These are phyloP conservation scores for Fusarium armeniacum DNA, from an alignment of 2,329 filamentous ascomycete species.

Conservation along the genomic window DNA sequence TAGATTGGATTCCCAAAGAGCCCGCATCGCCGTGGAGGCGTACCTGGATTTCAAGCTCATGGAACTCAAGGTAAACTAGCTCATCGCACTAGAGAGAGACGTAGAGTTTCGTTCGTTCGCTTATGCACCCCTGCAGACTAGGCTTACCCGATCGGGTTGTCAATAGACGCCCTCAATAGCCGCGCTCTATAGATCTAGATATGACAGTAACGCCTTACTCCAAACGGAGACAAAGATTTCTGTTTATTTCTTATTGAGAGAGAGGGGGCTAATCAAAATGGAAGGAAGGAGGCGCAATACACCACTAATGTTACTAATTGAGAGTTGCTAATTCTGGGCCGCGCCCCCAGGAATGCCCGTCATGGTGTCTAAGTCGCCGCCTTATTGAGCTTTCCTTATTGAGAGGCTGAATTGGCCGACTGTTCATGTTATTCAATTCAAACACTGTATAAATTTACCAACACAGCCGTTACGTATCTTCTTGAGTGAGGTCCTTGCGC, in stretches of 20 bases:
- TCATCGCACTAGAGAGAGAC: not conserved
- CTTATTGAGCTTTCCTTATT: slow-evolving; percentile 32
- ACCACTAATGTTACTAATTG: not conserved
- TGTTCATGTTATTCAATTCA: slow-evolving; percentile 7
- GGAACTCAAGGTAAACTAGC: not conserved
- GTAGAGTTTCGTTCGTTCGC: slow-evolving; percentile 1
- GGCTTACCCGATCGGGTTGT: slow-evolving; percentile 52
- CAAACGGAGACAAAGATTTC: slow-evolving; percentile 28
- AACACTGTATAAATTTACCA: slow-evolving; percentile 31
- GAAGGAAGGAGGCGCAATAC: not conserved
- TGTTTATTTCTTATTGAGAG: slow-evolving; percentile 18
- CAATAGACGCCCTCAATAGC: slow-evolving; percentile 56
- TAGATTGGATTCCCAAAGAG: slow-evolving; percentile 19
- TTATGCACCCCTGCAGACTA: slow-evolving; percentile 19
- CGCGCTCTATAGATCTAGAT: slow-evolving; percentile 34
- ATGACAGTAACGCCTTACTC: slow-evolving; percentile 22
- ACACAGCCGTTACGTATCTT: slow-evolving; percentile 2
- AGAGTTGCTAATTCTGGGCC: slow-evolving; percentile 32
- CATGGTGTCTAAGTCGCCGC: slow-evolving; percentile 31
- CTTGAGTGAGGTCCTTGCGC: slow-evolving; percentile 32
- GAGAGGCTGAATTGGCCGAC: slow-evolving; percentile 9
- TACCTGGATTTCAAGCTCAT: not conserved
- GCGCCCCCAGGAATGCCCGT: slow-evolving; percentile 12
- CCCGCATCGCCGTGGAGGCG: not conserved
- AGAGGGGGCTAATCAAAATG: not conserved